Evolutionary conservation across 2,329 filamentous ascomycete genomes (phyloP).

Genomic region (Colletotrichum navitas): DNA sequence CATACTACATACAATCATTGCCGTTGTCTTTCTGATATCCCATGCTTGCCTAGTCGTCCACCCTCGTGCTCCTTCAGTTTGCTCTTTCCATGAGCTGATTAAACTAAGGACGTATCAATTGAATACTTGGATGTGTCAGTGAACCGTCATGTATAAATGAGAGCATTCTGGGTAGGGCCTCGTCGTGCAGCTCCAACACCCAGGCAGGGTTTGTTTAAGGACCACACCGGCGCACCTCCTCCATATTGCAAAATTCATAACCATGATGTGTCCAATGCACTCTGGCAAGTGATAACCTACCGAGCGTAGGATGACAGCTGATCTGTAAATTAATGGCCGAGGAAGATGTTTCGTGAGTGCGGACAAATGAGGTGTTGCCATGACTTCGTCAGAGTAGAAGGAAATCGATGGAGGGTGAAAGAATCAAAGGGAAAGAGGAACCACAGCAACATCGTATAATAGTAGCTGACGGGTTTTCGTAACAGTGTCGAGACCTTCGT

Average conservation of each 20-base stretch:
- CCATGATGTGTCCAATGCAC: constrained; percentile 73
- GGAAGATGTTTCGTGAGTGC: constrained; percentile 61
- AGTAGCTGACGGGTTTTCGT: constrained; percentile 20
- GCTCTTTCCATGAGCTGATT: background rate
- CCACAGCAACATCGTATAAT: constrained; percentile 35
- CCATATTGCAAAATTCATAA: constrained; percentile 71
- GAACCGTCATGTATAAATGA: constrained; percentile 37
- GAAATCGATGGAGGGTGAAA: constrained; percentile 45
- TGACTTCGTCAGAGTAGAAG: constrained; percentile 49
- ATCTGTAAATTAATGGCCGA: constrained; percentile 65
- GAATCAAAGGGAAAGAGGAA: constrained; percentile 17
- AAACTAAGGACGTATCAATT: constrained; percentile 19
- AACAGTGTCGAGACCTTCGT: constrained; percentile 19
- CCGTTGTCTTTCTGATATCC: constrained; percentile 38
- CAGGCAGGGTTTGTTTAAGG: constrained; percentile 14
- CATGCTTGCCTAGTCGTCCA: constrained; percentile 25
- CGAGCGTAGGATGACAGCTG: constrained; percentile 70
- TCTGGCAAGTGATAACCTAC: constrained; percentile 61
- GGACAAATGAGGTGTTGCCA: constrained; percentile 58
- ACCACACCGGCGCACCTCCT: constrained; percentile 33
- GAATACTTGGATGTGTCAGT: constrained; percentile 22
- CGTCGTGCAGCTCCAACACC: constrained; percentile 34
- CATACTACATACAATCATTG: constrained; percentile 42
- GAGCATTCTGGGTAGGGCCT: constrained; percentile 33
- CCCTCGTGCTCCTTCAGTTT: constrained; percentile 8